Base-by-base conservation (phyloP, 108 stramenopile species). In the Cyclotella baltica region DNA sequence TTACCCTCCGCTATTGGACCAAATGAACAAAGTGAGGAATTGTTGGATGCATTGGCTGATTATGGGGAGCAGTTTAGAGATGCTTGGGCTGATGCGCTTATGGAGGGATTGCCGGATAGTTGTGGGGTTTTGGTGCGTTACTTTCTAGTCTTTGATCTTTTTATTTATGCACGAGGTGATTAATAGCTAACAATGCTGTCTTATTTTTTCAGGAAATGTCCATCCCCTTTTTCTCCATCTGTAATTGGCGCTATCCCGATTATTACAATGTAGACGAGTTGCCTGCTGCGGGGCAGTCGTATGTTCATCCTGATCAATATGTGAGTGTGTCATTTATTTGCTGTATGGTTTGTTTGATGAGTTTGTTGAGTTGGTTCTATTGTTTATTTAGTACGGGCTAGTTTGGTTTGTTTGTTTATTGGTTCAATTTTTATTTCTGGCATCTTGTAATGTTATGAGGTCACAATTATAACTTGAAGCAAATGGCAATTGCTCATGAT, bases 61-160 rank as follows among this genome's bases (percentile, higher is more conserved):
- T 72, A 72, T 48, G 38, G 20, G 10, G 71, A 72, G 22, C 30
- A n/a, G n/a, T 72, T 72, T 48, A n/a, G 71, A 0, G 71, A 72
- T 72, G 16, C 46, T 15, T 72, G 71, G 71, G 57, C 62, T 0
- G 29, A 29, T 4, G 38, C 37, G 15, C 31, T 72, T 38, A 38
- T 58, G 71, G 58, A 47, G 11, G 59, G 47, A n/a, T 22, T 72
- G 40, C 56, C 55, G 2, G 59, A 43, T n/a, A 48, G 47, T 27
- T 72, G 71, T 36, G 38, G 28, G 33, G 71, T 72, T 1, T n/a
- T 23, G 55, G 71, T 72, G 56, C 23, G 71, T 23, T 30, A 46
- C 30, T 15, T 37, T 40, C n/a, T 23, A 23, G 5, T 25, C 25
- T 51, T 33, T 67, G 43, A 5, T 9, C n/a, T 56, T 30, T 56